phyloP scores from a whole-genome alignment of 2,329 filamentous ascomycete species.

The Cladosporium sp. region DNA sequence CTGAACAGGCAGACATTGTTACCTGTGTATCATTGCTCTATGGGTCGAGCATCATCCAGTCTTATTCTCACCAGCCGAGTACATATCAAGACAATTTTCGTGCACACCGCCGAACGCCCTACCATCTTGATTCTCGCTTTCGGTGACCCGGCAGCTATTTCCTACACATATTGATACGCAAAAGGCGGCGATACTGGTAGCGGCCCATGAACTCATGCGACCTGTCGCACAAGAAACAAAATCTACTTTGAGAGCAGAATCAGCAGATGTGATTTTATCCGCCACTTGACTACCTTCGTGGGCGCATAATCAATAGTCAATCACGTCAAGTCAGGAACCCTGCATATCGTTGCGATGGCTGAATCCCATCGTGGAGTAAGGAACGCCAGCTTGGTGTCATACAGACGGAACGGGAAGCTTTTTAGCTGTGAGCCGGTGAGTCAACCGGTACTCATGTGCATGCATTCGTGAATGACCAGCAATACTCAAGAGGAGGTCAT shows the following conservation, averaged over 20 bases:
- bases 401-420: slow-evolving; percentile 39
- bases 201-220: background rate
- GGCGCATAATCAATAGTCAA: background rate
- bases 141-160: background rate
- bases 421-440: slow-evolving; percentile 40
- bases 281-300: background rate
- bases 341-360: slow-evolving; percentile 1
- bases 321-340: background rate
- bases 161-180: background rate
- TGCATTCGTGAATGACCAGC: background rate
- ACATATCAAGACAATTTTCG: background rate
- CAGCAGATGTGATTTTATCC: background rate
- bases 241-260: background rate
- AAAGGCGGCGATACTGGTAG: background rate
- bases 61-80: background rate
- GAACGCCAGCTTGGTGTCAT: slow-evolving; percentile 22
- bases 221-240: background rate
- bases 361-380: background rate
- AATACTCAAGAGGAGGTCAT: background rate
- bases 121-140: background rate
- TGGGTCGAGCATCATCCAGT: background rate
- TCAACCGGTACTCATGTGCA: background rate
- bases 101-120: background rate
- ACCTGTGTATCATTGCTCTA: background rate
- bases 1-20: background rate